phyloP scores from a whole-genome alignment of 2,329 filamentous ascomycete species.

The Metarhizium guizhouense region DNA sequence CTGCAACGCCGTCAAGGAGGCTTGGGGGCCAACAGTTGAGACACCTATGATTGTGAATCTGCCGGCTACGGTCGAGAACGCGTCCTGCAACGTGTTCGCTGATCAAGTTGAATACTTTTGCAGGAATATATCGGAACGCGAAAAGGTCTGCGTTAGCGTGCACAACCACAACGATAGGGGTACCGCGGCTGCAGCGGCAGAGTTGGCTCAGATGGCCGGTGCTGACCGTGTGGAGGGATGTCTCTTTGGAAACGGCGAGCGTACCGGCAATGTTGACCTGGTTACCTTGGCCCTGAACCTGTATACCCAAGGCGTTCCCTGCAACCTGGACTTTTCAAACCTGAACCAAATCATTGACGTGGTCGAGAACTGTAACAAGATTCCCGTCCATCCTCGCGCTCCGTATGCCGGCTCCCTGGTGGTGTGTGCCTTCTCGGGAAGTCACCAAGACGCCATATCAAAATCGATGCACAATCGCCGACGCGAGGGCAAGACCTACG shows the following conservation, averaged over 20 bases:
- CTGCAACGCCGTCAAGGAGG: conserved; percentile 87
- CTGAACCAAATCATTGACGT: conserved; percentile 77
- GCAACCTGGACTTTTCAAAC: conserved; percentile 85
- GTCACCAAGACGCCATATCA: conserved; percentile 93
- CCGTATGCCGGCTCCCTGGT: conserved; percentile 89
- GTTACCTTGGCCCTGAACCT: conserved; percentile 89
- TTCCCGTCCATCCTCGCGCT: conserved; percentile 79
- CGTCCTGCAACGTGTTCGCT: conserved; percentile 90
- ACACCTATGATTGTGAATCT: conserved; percentile 93
- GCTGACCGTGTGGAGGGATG: conserved; percentile 92
- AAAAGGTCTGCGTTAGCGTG: conserved; percentile 81
- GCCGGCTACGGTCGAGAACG: conserved; percentile 90
- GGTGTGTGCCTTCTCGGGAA: conserved; percentile 86
- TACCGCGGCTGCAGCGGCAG: conserved; percentile 64
- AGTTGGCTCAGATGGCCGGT: conserved; percentile 92
- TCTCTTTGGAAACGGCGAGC: conserved; percentile 79
- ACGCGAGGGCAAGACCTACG: conserved; percentile 43
- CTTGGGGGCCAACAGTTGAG: conserved; percentile 75
- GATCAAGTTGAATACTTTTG: conserved; percentile 97
- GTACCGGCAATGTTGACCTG: conserved; percentile 91
- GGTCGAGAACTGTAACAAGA: conserved; percentile 90
- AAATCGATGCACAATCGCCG: conserved; percentile 75
- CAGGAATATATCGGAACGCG: conserved; percentile 69
- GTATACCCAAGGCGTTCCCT: conserved; percentile 85
- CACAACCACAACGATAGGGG: conserved; percentile 95